These are phyloP conservation scores for Sicyos baderoa DNA, from an alignment of 306 rosid genomes.

Conservation along the genomic window DNA sequence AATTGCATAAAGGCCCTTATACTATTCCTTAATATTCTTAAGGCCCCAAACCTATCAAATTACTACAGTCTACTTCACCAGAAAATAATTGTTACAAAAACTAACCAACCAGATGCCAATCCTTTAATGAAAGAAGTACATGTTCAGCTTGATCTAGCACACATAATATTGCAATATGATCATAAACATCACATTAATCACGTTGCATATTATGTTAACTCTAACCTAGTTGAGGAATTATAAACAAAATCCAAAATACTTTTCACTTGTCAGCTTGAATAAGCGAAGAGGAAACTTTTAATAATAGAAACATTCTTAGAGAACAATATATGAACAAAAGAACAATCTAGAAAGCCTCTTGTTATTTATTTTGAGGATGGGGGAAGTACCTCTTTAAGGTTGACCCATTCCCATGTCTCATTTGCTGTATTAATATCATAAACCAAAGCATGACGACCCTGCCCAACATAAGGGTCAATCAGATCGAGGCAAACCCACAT, in stretches of 20 bases:
- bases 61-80: not conserved
- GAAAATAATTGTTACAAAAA: not conserved
- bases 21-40: no score
- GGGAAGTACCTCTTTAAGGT: constrained; percentile 68
- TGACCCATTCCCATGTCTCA: constrained; percentile 98
- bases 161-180: constrained; percentile 1
- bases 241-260: not conserved
- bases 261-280: constrained; percentile 3
- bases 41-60: no score
- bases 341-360: not conserved
- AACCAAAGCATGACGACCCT: constrained; percentile 87
- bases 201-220: not conserved
- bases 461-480: constrained; percentile 21
- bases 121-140: not conserved
- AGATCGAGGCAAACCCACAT: constrained; percentile 12
- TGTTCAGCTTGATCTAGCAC: not conserved
- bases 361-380: not conserved
- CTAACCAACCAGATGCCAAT: not conserved
- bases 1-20: no score
- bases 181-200: not conserved
- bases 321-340: not conserved
- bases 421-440: constrained; percentile 63
- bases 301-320: not conserved
- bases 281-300: constrained; percentile 1
- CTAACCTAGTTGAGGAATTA: not conserved